Base-by-base conservation (phyloP, 2,329 filamentous ascomycete genomes). In the Apiospora hydei region DNA sequence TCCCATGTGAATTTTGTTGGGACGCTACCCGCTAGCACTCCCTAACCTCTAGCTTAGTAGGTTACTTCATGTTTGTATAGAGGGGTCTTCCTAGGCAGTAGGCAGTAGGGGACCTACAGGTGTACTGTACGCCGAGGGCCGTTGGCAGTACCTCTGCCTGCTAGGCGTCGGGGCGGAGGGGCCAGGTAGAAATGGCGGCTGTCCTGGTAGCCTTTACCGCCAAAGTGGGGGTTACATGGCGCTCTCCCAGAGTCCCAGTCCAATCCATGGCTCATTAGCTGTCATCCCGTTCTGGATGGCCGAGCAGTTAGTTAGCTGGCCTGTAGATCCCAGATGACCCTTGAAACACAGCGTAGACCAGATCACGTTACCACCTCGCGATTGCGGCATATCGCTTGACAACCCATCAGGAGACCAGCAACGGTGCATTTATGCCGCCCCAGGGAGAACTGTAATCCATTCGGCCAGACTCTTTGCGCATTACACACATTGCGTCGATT, bases 1-100 rank as follows among this genome's bases (percentile, higher is more conserved):
- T 61, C 10, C 67, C 68, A 69, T 69, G 68, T 69, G 68, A 69
- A 69, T 51, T 51, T 69, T 69, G 68, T 69, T 69, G 68, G 68
- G 68, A 57, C 68, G 68, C 68, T 41, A 68, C 18, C 4, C 10
- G 8, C n/a, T 64, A 24, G 57, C 57, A 41, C 34, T 64, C 34
- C 57, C 57, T 64, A 64, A 64, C 30, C n/a, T 41, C 13, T 64
- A 64, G 57, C 57, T 13, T 13, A 21, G 34, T 13, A 21, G 34
- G 57, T 13, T 38, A 61, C 30, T 30, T n/a, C n/a, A n/a, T n/a
- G n/a, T n/a, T 64, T 64, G 57, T 64, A 64, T 41, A 64, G 57
- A 64, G 57, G 57, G 57, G 57, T 21, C 18, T 18, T 6, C 8
- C n/a, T n/a, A n/a, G n/a, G n/a, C n/a, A n/a, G n/a, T n/a, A 18